Evolutionary conservation across 257 asterid genomes (phyloP).

Genomic region (Cynanchum wilfordii): DNA sequence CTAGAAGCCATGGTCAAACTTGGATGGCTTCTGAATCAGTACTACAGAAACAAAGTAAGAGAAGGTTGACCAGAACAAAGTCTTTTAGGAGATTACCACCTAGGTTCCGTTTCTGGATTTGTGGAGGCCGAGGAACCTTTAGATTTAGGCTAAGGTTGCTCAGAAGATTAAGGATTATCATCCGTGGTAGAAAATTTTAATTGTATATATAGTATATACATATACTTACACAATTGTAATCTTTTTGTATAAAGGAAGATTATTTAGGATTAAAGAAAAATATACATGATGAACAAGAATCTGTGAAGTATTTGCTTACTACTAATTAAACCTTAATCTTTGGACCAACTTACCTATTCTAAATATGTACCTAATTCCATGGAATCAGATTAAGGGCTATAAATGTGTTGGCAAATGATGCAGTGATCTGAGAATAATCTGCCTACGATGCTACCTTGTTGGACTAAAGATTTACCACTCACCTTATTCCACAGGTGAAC

Average conservation of each 20-base stretch:
- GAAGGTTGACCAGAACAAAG: constrained; percentile 41
- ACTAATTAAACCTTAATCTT: background rate
- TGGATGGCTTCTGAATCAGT: constrained; percentile 19
- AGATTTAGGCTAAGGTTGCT: constrained; percentile 34
- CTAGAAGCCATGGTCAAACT: constrained; percentile 17
- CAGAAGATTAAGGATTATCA: constrained; percentile 36
- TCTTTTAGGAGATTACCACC: constrained; percentile 53
- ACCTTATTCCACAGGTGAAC: constrained; percentile 72
- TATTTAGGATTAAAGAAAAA: no score
- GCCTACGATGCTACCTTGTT: constrained; percentile 58
- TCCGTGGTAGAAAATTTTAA: constrained; percentile 31
- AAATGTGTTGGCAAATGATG: constrained; percentile 34
- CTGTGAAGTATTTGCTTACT: no score
- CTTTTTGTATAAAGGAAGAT: background rate
- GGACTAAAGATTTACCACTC: constrained; percentile 43
- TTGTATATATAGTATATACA: no score
- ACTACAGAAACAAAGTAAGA: constrained; percentile 6
- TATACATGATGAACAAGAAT: no score
- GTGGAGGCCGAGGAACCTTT: constrained; percentile 28
- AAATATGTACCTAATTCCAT: constrained; percentile 1
- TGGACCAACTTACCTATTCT: constrained; percentile 2
- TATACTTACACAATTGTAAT: background rate
- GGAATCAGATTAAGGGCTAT: background rate
- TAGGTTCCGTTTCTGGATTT: constrained; percentile 40
- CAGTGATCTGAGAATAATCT: constrained; percentile 51